Evolutionary conservation across 306 rosid genomes (phyloP).

Genomic region (Phaseolus lunatus): DNA sequence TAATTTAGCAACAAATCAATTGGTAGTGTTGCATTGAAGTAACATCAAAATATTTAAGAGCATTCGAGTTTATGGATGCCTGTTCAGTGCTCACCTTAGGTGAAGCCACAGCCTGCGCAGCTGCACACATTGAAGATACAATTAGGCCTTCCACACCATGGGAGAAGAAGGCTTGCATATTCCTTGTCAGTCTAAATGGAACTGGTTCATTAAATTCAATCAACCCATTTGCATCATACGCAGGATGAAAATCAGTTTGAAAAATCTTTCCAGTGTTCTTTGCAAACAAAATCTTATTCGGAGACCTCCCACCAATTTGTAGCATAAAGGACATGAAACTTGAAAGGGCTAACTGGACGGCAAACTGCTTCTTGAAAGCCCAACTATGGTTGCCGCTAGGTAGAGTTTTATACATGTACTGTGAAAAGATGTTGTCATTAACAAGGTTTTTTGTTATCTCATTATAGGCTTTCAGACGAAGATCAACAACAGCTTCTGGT

Average conservation of each 20-base stretch:
- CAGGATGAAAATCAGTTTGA: constrained; percentile 98
- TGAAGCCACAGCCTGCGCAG: constrained; percentile 94
- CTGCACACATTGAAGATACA: constrained; percentile 99
- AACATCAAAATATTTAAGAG: constrained; percentile 28
- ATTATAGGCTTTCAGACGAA: constrained; percentile 86
- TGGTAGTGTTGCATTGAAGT: constrained; percentile 15
- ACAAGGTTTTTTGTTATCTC: constrained; percentile 82
- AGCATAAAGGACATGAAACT: constrained; percentile 97
- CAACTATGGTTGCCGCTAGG: constrained; percentile 92
- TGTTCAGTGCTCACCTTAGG: constrained; percentile 72
- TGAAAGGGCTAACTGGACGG: constrained; percentile 96
- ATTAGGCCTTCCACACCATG: constrained; percentile 97
- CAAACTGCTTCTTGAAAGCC: constrained; percentile 99
- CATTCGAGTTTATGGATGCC: not conserved
- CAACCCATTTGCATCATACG: constrained; percentile 92
- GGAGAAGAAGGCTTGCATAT: constrained; percentile 95
- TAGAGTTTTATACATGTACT: constrained; percentile 95
- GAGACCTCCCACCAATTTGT: constrained; percentile 98
- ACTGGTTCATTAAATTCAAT: constrained; percentile 95
- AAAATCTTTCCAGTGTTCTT: constrained; percentile 98
- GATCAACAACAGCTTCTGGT: constrained; percentile 91
- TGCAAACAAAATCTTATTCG: constrained; percentile 94
- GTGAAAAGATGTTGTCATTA: constrained; percentile 88
- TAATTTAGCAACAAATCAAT: constrained; percentile 43
- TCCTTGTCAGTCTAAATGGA: constrained; percentile 98